Evolutionary conservation across 768 basidiomycete species (phyloP).

Genomic region (Arthromyces matolae): DNA sequence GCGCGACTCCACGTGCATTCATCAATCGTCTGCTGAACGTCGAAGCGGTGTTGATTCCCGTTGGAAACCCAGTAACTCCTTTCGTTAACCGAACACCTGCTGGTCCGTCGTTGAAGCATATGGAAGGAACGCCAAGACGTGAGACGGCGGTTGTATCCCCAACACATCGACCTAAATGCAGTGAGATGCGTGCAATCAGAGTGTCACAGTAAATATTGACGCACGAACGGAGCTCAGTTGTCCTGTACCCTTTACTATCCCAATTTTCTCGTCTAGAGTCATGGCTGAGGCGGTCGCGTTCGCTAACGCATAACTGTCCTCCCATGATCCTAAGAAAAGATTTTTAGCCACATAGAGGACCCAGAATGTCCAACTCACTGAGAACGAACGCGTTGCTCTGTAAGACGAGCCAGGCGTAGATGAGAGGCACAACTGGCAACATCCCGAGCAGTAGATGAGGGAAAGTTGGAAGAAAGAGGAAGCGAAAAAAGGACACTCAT

Average conservation of each 20-base stretch:
- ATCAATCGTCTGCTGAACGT: slow-evolving; percentile 61
- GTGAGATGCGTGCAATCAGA: neutral
- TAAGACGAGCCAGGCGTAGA: neutral
- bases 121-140: slow-evolving; percentile 38
- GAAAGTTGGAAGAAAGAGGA: no score
- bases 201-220: slow-evolving; percentile 3
- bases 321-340: slow-evolving; percentile 39
- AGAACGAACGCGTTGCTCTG: slow-evolving; percentile 3
- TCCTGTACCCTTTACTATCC: slow-evolving; percentile 41
- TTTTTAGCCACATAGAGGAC: neutral
- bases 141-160: slow-evolving; percentile 40
- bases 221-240: slow-evolving; percentile 36
- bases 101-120: slow-evolving; percentile 48
- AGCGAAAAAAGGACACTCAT: no score
- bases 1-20: slow-evolving; percentile 54
- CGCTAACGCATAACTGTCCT: slow-evolving; percentile 38
- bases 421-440: neutral
- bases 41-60: slow-evolving; percentile 51
- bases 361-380: neutral
- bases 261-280: slow-evolving; percentile 45
- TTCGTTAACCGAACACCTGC: slow-evolving; percentile 41
- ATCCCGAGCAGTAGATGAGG: no score
- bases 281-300: slow-evolving; percentile 32
- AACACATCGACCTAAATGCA: slow-evolving; percentile 42
- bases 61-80: slow-evolving; percentile 49